Evolutionary conservation across 2,329 filamentous ascomycete species (phyloP), one percentile per base, ranked within the genome.

Genomic region (Cercospora janseana): DNA sequence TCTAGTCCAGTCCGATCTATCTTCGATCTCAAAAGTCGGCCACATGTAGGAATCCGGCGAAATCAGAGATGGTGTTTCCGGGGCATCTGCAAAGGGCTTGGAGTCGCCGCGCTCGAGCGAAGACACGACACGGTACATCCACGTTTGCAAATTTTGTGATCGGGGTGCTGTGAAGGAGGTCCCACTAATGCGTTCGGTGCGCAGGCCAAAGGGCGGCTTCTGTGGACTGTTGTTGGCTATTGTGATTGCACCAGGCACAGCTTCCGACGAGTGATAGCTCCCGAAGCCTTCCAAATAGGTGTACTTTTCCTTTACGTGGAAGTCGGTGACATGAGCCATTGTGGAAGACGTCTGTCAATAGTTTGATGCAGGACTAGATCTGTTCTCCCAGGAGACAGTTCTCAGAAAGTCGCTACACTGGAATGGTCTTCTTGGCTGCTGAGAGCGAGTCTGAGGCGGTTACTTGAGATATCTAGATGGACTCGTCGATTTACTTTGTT

Each of bases 141-240:
- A 81, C 54, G 77, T 71, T 57, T 80, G 78, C 61, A 77, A 72
- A 60, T 79, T 79, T 58, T 74, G 70, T 55, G 75, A 69, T 24
- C 78, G 70, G 3, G 78, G 78, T 16, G 77, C 76, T 42, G 77
- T 75, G 62, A 80, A 81, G n/a, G 78, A 75, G 2, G 76, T 79
- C 4, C 77, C 78, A 6, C 77, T 79, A 8, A 80, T 69, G 59
- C 79, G 75, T 71, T 93, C 88, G 9, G 87, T 81, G 68, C 91
- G 91, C 26, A 94, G 80, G 0, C 87, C 87, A 58, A 83, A 81
- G 0, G 87, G 78, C 0, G 82, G 83, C 65, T 88, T 88, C 66
- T 92, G 88, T 0, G 88, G 88, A 2, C 85, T 87, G 73, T 93
- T 93, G 37, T 84, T 80, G 37, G 79, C 87, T 51, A 88, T 65